Percentiles rank a stretch among this genome's conserved stretches.
phyloP scores from a whole-genome alignment of 441 rosid genomes.

The Gossypium schwendimanii region DNA sequence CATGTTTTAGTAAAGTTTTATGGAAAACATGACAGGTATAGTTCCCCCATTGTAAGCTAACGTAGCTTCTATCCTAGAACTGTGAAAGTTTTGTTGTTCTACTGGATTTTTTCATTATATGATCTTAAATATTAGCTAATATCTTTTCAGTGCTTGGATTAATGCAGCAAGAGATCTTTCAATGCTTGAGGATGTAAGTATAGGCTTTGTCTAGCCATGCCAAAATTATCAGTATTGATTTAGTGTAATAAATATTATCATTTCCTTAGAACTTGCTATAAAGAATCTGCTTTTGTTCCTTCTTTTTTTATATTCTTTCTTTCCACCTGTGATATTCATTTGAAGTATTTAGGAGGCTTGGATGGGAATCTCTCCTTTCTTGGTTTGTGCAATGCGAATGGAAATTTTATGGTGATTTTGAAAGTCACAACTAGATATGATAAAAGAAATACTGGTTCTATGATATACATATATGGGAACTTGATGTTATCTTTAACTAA shows the following conservation, averaged over 20 bases:
- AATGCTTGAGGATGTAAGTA: conserved; percentile 14
- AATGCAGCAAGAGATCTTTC: conserved; percentile 4
- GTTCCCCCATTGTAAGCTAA: neutral
- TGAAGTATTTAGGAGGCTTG: conserved; percentile 1
- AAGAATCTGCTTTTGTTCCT: neutral
- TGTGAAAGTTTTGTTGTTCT: neutral
- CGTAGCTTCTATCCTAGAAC: neutral
- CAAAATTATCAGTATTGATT: neutral
- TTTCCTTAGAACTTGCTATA: neutral
- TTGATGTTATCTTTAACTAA: neutral
- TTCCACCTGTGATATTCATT: neutral
- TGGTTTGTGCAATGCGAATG: neutral
- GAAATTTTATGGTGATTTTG: neutral
- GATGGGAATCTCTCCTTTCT: neutral
- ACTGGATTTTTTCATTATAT: neutral
- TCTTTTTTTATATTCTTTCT: neutral
- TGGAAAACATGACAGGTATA: conserved; percentile 3
- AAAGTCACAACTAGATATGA: neutral
- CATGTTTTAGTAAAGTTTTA: conserved; percentile 11
- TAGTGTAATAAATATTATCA: neutral
- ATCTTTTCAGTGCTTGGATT: conserved; percentile 6
- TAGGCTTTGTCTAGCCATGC: neutral
- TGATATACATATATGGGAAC: neutral
- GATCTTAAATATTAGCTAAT: neutral
- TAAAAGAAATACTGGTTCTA: neutral